These are phyloP conservation scores for Combretum micranthum DNA, from an alignment of 345 rosid genomes.

Conservation along the genomic window DNA sequence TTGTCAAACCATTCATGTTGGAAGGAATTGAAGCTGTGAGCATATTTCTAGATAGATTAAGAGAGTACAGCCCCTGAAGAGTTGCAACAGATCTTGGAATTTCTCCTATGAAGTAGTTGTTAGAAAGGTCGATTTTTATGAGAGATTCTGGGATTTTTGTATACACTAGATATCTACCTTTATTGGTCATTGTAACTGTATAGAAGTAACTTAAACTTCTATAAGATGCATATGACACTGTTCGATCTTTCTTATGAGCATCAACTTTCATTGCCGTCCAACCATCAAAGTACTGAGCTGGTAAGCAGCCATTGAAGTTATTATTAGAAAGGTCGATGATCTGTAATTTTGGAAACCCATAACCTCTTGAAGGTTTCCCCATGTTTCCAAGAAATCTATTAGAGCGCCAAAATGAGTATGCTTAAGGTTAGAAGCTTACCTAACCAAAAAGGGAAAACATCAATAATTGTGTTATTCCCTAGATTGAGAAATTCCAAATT, in stretches of 20 bases:
- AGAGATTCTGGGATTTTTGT: constrained; percentile 1
- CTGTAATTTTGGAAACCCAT: constrained; percentile 3
- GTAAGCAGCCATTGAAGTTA: constrained; percentile 9
- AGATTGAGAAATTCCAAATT: constrained; percentile 8
- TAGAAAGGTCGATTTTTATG: background rate
- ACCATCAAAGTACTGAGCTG: constrained; percentile 5
- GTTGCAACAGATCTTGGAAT: constrained; percentile 8
- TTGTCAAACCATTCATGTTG: background rate
- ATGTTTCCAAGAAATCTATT: constrained; percentile 7
- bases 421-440: constrained; percentile 7
- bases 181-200: background rate
- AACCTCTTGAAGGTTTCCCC: background rate
- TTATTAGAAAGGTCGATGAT: constrained; percentile 16
- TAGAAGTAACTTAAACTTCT: background rate
- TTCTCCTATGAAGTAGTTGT: constrained; percentile 9
- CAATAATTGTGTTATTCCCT: constrained; percentile 9
- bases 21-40: background rate
- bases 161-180: background rate
- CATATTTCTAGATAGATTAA: constrained; percentile 2
- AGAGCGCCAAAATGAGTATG: constrained; percentile 3
- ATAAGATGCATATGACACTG: background rate
- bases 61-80: background rate
- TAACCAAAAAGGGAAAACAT: constrained; percentile 20
- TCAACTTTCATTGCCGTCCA: constrained; percentile 21
- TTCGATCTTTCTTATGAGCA: background rate